Evolutionary conservation across 495 filamentous ascomycete species (phyloP).

Genomic region (Penicillium alfredii): DNA sequence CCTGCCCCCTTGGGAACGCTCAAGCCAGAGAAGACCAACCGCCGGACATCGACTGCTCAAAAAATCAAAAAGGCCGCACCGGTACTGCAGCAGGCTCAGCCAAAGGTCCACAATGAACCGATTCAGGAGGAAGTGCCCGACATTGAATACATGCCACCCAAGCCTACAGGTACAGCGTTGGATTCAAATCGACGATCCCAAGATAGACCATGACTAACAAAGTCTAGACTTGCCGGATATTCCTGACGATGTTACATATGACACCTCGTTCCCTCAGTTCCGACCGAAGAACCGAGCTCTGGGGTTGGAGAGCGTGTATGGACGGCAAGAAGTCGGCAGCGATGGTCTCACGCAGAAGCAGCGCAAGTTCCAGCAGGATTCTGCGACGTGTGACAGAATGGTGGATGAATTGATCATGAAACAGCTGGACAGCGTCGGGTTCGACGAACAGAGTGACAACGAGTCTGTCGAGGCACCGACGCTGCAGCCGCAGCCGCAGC

Average conservation of each 20-base stretch:
- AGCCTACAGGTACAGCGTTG: conserved; percentile 46
- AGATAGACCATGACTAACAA: conserved; percentile 34
- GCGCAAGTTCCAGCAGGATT: conserved; percentile 53
- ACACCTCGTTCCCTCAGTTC: conserved; percentile 47
- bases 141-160: conserved; percentile 71
- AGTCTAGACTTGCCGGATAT: conserved; percentile 61
- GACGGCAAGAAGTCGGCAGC: conserved; percentile 59
- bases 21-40: conserved; percentile 43
- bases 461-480: conserved; percentile 16
- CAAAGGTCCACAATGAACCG: conserved; percentile 24
- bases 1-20: conserved; percentile 46
- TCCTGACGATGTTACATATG: conserved; percentile 68
- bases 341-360: conserved; percentile 61
- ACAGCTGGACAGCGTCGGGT: conserved; percentile 51
- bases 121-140: conserved; percentile 60
- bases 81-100: conserved; percentile 28
- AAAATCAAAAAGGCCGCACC: conserved; percentile 42
- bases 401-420: conserved; percentile 57
- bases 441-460: conserved; percentile 40
- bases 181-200: neutral
- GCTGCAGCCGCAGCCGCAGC: conserved; percentile 17
- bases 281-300: conserved; percentile 60
- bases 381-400: conserved; percentile 35
- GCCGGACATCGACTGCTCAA: conserved; percentile 47
- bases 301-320: conserved; percentile 53